Conservation (phyloP, 306 rosid genomes). For the Rosa chinensis region DNA sequence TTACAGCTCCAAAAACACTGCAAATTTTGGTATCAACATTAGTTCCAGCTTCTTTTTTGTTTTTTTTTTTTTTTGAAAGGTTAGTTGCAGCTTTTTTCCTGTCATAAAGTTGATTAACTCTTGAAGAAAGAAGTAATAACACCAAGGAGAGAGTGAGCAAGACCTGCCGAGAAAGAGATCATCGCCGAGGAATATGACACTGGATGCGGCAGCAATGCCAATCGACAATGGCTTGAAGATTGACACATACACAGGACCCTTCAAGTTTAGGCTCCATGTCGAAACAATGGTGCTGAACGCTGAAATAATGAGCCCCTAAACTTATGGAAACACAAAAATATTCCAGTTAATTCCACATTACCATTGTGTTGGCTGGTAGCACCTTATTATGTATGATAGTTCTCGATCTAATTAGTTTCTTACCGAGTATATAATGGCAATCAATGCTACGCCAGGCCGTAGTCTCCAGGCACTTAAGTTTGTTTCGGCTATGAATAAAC, state of each 20-base stretch:
- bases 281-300: slow-evolving; percentile 36
- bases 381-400: neutral
- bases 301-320: slow-evolving; percentile 30
- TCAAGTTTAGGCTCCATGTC: slow-evolving; percentile 56
- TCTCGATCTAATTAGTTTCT: slow-evolving; percentile 7
- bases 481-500: slow-evolving; percentile 46
- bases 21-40: neutral
- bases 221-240: slow-evolving; percentile 86
- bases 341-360: neutral
- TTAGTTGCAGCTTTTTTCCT: slow-evolving; percentile 7
- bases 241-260: slow-evolving; percentile 81
- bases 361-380: neutral
- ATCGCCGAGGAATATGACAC: slow-evolving; percentile 70
- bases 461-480: slow-evolving; percentile 72
- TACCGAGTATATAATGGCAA: slow-evolving; percentile 79
- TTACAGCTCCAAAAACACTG: slow-evolving; percentile 73
- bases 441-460: slow-evolving; percentile 42
- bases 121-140: neutral
- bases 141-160: neutral
- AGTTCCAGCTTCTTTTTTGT: neutral
- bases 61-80: no score
- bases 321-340: neutral
- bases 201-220: slow-evolving; percentile 54
- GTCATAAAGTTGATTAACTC: neutral
- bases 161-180: slow-evolving; percentile 79